Evolutionary conservation across 768 basidiomycete genomes (phyloP).

Genomic region (Leucocoprinus sp.): DNA sequence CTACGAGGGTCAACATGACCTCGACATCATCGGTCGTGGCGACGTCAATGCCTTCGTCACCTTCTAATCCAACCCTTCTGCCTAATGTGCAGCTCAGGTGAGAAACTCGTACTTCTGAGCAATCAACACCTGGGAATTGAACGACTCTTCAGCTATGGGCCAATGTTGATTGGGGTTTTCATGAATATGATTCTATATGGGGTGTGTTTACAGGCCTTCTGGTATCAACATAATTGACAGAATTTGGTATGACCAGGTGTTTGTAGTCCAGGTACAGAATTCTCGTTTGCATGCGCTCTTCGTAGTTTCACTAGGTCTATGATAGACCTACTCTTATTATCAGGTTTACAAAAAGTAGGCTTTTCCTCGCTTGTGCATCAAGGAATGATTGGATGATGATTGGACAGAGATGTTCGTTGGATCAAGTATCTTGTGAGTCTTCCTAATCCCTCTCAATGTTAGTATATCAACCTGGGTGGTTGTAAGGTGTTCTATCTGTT

Average conservation of each 20-base stretch:
- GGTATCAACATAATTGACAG: neutral
- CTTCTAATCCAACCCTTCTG: neutral
- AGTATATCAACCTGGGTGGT: neutral
- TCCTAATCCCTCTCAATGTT: neutral
- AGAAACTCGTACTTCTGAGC: conserved; percentile 8
- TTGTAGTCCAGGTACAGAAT: conserved; percentile 26
- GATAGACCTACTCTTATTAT: conserved; percentile 29
- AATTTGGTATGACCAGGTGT: conserved; percentile 18
- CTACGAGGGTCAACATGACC: conserved; percentile 4
- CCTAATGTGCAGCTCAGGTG: conserved; percentile 25
- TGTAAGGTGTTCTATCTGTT: conserved; percentile 38
- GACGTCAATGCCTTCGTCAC: neutral
- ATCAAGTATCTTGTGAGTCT: conserved; percentile 31
- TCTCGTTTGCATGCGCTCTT: neutral
- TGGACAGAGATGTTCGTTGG: conserved; percentile 30
- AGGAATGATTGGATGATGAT: neutral
- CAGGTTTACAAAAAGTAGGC: conserved; percentile 31
- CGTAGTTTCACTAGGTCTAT: neutral
- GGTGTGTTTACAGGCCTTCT: conserved; percentile 19
- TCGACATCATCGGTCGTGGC: conserved; percentile 1
- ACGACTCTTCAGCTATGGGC: conserved; percentile 27
- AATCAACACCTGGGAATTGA: neutral
- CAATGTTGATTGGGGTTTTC: conserved; percentile 35
- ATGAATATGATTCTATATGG: conserved; percentile 40
- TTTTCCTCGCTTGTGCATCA: neutral